A percentile compares a stretch with the other conserved stretches of the same genome.
Conservation (phyloP, 1,284 basidiomycete genomes). For the Rhodofomes roseus region DNA sequence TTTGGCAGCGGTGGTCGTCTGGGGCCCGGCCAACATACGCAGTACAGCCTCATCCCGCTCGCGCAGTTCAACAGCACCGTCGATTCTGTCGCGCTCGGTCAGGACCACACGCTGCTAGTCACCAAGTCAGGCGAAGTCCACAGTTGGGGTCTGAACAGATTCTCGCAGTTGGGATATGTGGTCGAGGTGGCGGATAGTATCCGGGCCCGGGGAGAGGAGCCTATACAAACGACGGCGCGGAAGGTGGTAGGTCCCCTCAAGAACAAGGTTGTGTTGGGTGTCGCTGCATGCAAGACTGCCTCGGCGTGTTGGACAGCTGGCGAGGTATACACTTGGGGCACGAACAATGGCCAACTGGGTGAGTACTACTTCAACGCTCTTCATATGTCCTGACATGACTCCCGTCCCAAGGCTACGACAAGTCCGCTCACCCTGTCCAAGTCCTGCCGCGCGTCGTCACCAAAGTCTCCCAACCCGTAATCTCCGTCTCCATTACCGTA, state of each 20-base stretch:
- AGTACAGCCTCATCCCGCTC: conserved; percentile 67
- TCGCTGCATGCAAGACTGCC: conserved; percentile 86
- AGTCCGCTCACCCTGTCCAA: conserved; percentile 74
- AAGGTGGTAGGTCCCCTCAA: conserved; percentile 77
- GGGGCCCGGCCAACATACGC: conserved; percentile 77
- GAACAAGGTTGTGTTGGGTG: conserved; percentile 77
- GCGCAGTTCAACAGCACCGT: conserved; percentile 54
- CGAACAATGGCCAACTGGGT: conserved; percentile 93
- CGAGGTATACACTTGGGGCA: conserved; percentile 96
- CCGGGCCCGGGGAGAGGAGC: conserved; percentile 22
- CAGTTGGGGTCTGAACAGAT: conserved; percentile 90
- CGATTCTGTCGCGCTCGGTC: conserved; percentile 71
- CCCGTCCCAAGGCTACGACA: conserved; percentile 63
- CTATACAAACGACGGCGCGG: conserved; percentile 74
- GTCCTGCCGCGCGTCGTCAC: conserved; percentile 82
- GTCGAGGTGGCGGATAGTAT: conserved; percentile 52
- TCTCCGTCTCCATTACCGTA: conserved; percentile 70
- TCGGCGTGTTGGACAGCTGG: conserved; percentile 87
- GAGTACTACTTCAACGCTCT: background rate
- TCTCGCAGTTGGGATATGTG: conserved; percentile 85
- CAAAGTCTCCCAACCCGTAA: conserved; percentile 67
- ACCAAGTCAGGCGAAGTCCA: conserved; percentile 80
- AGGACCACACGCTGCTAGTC: conserved; percentile 91
- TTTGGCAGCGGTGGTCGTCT: conserved; percentile 84
- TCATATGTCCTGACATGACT: background rate